Evolutionary conservation across 2,329 filamentous ascomycete genomes (phyloP).

Genomic region (Phialemoniopsis sp.): DNA sequence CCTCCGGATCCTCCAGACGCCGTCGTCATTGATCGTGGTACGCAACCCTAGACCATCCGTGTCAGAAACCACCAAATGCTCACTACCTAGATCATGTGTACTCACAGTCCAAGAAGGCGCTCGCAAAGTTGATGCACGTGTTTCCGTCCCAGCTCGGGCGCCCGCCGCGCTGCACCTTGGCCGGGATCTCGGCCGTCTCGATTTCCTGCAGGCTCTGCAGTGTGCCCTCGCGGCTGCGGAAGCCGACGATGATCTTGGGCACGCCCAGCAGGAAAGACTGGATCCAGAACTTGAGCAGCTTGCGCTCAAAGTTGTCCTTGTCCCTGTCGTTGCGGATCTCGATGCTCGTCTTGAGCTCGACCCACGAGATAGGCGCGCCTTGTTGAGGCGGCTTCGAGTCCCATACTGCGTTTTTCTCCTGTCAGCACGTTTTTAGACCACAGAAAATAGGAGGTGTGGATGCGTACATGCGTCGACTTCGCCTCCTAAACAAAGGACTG

Average conservation of each 20-base stretch:
- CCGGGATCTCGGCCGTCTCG: constrained; percentile 74
- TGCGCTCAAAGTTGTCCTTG: constrained; percentile 75
- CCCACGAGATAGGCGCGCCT: constrained; percentile 76
- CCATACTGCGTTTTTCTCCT: constrained; percentile 56
- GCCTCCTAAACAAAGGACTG: constrained; percentile 75
- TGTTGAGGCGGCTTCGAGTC: constrained; percentile 68
- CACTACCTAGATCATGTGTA: too few species aligned
- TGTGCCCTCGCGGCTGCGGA: constrained; percentile 68
- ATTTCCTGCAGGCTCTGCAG: constrained; percentile 73
- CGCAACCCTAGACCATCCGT: constrained; percentile 51
- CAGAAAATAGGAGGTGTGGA: constrained; percentile 3
- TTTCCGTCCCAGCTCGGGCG: constrained; percentile 83
- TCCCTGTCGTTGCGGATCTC: constrained; percentile 66
- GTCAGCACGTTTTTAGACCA: not conserved
- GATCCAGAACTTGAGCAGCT: constrained; percentile 93
- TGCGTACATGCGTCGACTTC: constrained; percentile 82
- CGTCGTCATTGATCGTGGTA: constrained; percentile 60
- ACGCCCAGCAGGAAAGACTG: constrained; percentile 94
- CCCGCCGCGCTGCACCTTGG: constrained; percentile 63
- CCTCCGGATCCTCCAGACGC: constrained; percentile 77
- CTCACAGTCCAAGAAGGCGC: constrained; percentile 72
- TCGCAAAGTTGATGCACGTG: constrained; percentile 87
- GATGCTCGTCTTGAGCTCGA: constrained; percentile 89
- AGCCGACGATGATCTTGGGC: constrained; percentile 87
- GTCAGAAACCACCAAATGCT: not conserved